These are phyloP conservation scores for Trichophaea hybrida DNA, from an alignment of 2,329 filamentous ascomycete species.

Conservation along the genomic window DNA sequence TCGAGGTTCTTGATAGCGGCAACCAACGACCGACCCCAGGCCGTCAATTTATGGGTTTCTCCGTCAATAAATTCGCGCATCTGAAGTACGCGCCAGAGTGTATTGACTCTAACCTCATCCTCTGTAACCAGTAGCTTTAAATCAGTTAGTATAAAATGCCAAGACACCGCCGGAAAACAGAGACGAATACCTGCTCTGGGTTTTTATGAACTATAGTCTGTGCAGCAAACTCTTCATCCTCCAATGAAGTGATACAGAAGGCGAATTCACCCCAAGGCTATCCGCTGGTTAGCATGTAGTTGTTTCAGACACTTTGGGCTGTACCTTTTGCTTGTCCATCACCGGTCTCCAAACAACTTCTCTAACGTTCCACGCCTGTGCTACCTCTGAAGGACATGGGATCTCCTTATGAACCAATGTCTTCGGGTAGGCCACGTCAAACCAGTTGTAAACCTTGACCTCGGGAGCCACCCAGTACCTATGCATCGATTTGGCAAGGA, in stretches of 20 bases:
- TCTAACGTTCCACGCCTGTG: conserved; percentile 60
- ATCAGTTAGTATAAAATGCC: conserved; percentile 6
- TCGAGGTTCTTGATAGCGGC: conserved; percentile 51
- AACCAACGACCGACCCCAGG: conserved; percentile 68
- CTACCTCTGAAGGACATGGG: conserved; percentile 40
- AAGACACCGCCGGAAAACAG: conserved; percentile 3
- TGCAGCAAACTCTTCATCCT: conserved; percentile 53
- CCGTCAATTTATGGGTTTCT: conserved; percentile 60
- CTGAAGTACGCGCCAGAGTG: conserved; percentile 78
- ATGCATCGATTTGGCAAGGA: conserved; percentile 66
- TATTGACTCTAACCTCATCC: conserved; percentile 58
- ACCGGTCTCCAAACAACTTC: conserved; percentile 37
- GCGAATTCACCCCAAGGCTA: conserved; percentile 36
- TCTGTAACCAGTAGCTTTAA: conserved; percentile 41
- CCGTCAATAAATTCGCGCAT: conserved; percentile 72
- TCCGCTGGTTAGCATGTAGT: not conserved
- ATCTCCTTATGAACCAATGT: conserved; percentile 50
- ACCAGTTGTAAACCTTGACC: conserved; percentile 72
- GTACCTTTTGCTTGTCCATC: conserved; percentile 14
- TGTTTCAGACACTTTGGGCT: not conserved
- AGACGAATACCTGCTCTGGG: conserved; percentile 29
- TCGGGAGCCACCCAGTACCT: conserved; percentile 70
- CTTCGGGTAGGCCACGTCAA: conserved; percentile 52
- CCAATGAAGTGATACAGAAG: conserved; percentile 53
- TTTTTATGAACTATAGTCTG: conserved; percentile 50